These are phyloP conservation scores for Ophiostoma populinum DNA, from an alignment of 2,329 filamentous ascomycete species.

Conservation along the genomic window DNA sequence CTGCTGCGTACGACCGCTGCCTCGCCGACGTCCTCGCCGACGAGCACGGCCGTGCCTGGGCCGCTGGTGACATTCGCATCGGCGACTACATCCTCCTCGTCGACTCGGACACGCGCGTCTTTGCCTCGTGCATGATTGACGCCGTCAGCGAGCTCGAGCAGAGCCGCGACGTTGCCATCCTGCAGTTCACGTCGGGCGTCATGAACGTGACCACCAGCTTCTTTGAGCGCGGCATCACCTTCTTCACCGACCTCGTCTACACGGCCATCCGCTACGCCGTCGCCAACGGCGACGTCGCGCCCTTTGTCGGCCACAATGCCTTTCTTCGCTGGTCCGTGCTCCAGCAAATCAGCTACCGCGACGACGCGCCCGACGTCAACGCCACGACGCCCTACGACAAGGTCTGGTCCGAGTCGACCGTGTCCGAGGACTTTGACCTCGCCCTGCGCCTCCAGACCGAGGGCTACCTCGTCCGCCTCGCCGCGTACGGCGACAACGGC, in stretches of 20 bases:
- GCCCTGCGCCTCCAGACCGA: slow-evolving; percentile 55
- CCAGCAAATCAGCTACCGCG: slow-evolving; percentile 53
- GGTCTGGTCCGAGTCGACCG: slow-evolving; percentile 66
- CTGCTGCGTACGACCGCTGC: slow-evolving; percentile 44
- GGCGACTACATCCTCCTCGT: slow-evolving; percentile 71
- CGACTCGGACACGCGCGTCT: slow-evolving; percentile 66
- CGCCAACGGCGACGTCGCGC: slow-evolving; percentile 58
- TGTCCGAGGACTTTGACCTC: slow-evolving; percentile 73
- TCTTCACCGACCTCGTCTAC: slow-evolving; percentile 61
- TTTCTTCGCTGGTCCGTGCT: slow-evolving; percentile 60
- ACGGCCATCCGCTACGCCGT: slow-evolving; percentile 61
- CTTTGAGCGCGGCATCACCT: slow-evolving; percentile 53
- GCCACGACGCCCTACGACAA: slow-evolving; percentile 57
- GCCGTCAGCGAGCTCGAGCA: slow-evolving; percentile 70
- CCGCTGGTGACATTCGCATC: slow-evolving; percentile 69
- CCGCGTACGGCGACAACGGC: slow-evolving; percentile 53
- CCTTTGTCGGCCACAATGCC: slow-evolving; percentile 66
- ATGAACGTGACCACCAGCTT: slow-evolving; percentile 64
- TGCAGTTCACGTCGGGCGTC: slow-evolving; percentile 62
- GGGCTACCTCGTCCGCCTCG: slow-evolving; percentile 57
- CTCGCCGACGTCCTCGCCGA: slow-evolving; percentile 50
- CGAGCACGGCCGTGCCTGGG: slow-evolving; percentile 54
- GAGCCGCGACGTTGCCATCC: slow-evolving; percentile 59
- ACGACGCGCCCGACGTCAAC: slow-evolving; percentile 17
- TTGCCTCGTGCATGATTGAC: slow-evolving; percentile 59